These are phyloP conservation scores for Xerocomus potaroensis DNA, from an alignment of 768 basidiomycete species.

Conservation along the genomic window DNA sequence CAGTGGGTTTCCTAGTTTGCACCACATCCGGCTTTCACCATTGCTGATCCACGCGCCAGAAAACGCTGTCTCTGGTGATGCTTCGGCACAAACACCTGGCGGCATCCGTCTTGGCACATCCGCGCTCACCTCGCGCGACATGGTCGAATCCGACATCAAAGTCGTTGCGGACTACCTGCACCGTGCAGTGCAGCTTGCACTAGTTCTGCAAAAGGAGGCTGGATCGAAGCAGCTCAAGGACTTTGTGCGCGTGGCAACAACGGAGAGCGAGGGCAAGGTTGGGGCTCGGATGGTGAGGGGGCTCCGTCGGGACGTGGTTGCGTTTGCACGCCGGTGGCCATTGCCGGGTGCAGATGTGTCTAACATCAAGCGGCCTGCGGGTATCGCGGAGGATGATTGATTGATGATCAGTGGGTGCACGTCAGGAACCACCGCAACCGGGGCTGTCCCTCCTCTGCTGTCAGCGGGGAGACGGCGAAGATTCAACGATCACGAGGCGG, in stretches of 20 bases:
- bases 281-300: conserved; percentile 68
- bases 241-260: conserved; percentile 80
- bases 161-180: conserved; percentile 88
- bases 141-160: conserved; percentile 85
- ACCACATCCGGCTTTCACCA: background rate
- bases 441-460: too few species aligned
- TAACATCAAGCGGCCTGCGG: conserved; percentile 52
- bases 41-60: conserved; percentile 40
- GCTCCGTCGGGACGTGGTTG: conserved; percentile 74
- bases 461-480: conserved; percentile 29
- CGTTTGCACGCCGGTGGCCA: conserved; percentile 86
- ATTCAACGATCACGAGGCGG: conserved; percentile 56
- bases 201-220: conserved; percentile 89
- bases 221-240: conserved; percentile 94
- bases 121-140: conserved; percentile 90
- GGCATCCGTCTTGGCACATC: conserved; percentile 96
- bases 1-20: conserved; percentile 60
- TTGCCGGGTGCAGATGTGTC: conserved; percentile 76
- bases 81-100: conserved; percentile 92
- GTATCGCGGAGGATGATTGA: conserved; percentile 53
- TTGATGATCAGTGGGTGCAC: conserved; percentile 3
- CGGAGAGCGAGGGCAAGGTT: conserved; percentile 60
- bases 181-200: conserved; percentile 88
- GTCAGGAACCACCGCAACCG: too few species aligned
- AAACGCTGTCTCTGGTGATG: conserved; percentile 96